Base-by-base conservation (phyloP, 139 green algal species). In the Coelastrella sp. region DNA sequence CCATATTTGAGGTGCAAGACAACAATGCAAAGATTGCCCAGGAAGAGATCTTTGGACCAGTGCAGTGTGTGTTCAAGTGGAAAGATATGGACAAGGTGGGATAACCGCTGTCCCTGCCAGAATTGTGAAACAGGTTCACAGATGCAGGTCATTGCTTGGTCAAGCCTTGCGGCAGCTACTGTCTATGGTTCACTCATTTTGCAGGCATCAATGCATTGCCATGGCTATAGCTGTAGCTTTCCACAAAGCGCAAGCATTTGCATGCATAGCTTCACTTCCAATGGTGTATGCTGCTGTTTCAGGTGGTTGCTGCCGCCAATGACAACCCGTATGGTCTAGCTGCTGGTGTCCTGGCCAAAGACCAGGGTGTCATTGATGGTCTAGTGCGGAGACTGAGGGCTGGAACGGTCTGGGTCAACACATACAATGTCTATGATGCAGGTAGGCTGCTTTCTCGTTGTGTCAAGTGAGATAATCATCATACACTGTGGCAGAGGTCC, bases 391-490 rank as follows among this genome's bases (percentile, higher is more conserved):
- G 73, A 25, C 37, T 94, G 37, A 88, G 86, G 78, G 88, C 91
- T 11, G 91, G 91, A 23, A 89, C 85, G 0, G 78, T 89, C 63
- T 89, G 85, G 85, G 85, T 89, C 62, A 89, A 89, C 78, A 82
- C 59, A 51, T 89, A 86, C 79, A 86, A 89, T 59, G 53, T 76
- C 4, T 77, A 85, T 53, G 79, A 85, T 23, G 41, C 79, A 78
- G 62, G 62, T 85, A 30, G 64, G 66, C 13, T n/a, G n/a, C n/a
- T n/a, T n/a, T n/a, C n/a, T n/a, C n/a, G n/a, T n/a, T n/a, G n/a
- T n/a, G n/a, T n/a, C n/a, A n/a, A n/a, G n/a, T n/a, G n/a, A n/a
- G n/a, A n/a, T n/a, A n/a, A n/a, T n/a, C n/a, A n/a, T n/a, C n/a
- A n/a, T n/a, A n/a, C n/a, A n/a, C n/a, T n/a, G n/a, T n/a, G n/a